Base-by-base conservation (phyloP, 495 filamentous ascomycete species). In the Podospora appendiculata region DNA sequence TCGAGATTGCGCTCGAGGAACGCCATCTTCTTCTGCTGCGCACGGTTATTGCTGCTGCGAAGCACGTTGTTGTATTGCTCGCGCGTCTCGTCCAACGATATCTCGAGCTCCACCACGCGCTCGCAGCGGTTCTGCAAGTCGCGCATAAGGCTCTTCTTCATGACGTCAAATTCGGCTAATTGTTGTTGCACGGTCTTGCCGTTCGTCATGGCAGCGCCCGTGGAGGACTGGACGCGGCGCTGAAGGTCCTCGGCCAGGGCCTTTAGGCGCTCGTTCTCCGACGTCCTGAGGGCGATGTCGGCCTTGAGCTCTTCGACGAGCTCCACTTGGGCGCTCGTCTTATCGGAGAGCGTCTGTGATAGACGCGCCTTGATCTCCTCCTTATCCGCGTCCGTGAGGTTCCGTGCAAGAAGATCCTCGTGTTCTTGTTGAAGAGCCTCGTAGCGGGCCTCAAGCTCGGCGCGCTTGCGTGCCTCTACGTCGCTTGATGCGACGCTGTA, bases 11-110 rank as follows among this genome's bases (percentile, higher is more conserved):
- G 86, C 72, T 98, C 94, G 41, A 98, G 73, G 82, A 98, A 98
- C 7, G 91, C 93, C 89, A 98, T 96, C 80, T 97, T 98, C 84
- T 98, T 98, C 70, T 97, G 93, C 71, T 98, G 93, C 18, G 91
- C 90, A 38, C 91, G 87, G 76, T 94, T 96, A 77, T 97, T 97
- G 50, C 89, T 95, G 16, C 88, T 88, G 33, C 92, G 85, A 38
- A 98, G 80, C 44, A 98, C 92, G 58, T 95, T 95, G 74, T 97
- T 96, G 70, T 98, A 98, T 70, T 97, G 93, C 72, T 98, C 94
- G 45, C 93, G 83, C 5, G 93, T 95, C 72, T 95, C 90, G 62
- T 98, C 93, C 33, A 98, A 76, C 19, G 88, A 93, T 58, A 98
- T 97, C 64, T 98, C 93, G 32, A 98, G 81, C 71, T 98, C 93